phyloP scores from a whole-genome alignment of 768 basidiomycete genomes.

The Phylloporus arenicola region DNA sequence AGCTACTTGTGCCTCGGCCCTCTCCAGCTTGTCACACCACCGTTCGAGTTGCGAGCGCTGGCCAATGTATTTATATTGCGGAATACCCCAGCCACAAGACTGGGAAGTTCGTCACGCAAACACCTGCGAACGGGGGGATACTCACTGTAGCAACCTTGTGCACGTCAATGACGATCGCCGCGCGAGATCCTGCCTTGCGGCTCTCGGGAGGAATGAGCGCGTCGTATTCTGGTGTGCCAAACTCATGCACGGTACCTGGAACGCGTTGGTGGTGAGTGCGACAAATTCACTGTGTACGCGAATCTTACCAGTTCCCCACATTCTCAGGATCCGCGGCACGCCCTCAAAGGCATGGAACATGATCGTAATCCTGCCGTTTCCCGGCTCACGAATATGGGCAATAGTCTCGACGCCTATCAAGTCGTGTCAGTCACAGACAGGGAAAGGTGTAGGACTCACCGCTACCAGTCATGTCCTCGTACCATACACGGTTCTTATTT shows the following conservation, averaged over 20 bases:
- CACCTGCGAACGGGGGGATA: neutral
- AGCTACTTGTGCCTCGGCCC: slow-evolving; percentile 29
- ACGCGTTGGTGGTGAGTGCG: neutral
- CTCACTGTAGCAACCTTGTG: slow-evolving; percentile 50
- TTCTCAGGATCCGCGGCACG: slow-evolving; percentile 50
- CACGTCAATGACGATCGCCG: slow-evolving; percentile 56
- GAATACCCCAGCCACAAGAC: slow-evolving; percentile 66
- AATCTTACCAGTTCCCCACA: slow-evolving; percentile 50
- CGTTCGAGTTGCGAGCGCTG: slow-evolving; percentile 51
- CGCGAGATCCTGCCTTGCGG: slow-evolving; percentile 53
- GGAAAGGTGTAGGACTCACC: slow-evolving; percentile 34
- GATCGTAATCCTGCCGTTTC: slow-evolving; percentile 55
- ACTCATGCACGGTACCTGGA: slow-evolving; percentile 54
- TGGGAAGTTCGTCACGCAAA: slow-evolving; percentile 21
- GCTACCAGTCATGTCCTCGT: slow-evolving; percentile 68
- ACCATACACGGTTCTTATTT: slow-evolving; percentile 55
- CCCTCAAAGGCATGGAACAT: slow-evolving; percentile 60
- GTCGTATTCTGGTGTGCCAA: slow-evolving; percentile 58
- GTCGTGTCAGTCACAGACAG: neutral
- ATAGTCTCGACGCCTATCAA: slow-evolving; percentile 50
- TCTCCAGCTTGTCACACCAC: slow-evolving; percentile 42
- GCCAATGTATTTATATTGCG: slow-evolving; percentile 51
- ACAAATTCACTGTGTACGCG: neutral
- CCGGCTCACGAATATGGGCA: slow-evolving; percentile 50
- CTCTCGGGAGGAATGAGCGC: slow-evolving; percentile 40